Evolutionary conservation across 495 filamentous ascomycete species (phyloP).

Genomic region (Tuber melanosporum): DNA sequence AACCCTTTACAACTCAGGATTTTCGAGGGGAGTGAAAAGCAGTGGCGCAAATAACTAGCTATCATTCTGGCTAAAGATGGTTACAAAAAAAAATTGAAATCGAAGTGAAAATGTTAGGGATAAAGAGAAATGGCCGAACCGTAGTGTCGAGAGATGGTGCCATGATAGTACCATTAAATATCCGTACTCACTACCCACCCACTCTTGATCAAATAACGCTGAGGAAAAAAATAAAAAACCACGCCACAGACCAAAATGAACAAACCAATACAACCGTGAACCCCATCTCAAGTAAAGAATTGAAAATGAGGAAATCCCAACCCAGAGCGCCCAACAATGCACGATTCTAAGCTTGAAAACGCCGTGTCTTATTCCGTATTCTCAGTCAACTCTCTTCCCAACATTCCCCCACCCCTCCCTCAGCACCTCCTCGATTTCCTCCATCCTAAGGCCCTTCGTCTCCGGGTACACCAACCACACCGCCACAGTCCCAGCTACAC

Average conservation of each 20-base stretch:
- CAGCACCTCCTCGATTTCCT: conserved; percentile 70
- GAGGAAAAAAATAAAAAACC: not conserved
- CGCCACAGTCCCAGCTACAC: conserved; percentile 57
- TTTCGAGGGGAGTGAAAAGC: not conserved
- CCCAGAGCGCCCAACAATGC: not conserved
- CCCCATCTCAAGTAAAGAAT: not conserved
- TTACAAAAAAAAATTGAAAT: not conserved
- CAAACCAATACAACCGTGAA: not conserved
- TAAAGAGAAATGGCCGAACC: not conserved
- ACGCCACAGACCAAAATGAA: not conserved
- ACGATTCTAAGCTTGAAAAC: not conserved
- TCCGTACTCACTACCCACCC: not conserved
- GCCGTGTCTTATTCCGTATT: not conserved
- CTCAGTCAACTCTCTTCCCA: not conserved
- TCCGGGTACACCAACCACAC: conserved; percentile 76
- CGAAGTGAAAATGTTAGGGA: not conserved
- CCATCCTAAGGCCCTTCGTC: conserved; percentile 70
- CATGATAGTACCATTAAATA: too few species aligned
- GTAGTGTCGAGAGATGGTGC: not conserved
- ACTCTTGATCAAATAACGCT: not conserved
- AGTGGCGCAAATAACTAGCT: not conserved
- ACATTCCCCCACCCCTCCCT: conserved; percentile 63
- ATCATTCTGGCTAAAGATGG: not conserved
- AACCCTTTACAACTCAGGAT: not conserved
- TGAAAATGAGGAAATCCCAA: not conserved